Percentiles rank a stretch among this genome's conserved stretches.
Evolutionary conservation across 2,329 filamentous ascomycete species (phyloP).

Genomic region (Pseudocercospora musae): DNA sequence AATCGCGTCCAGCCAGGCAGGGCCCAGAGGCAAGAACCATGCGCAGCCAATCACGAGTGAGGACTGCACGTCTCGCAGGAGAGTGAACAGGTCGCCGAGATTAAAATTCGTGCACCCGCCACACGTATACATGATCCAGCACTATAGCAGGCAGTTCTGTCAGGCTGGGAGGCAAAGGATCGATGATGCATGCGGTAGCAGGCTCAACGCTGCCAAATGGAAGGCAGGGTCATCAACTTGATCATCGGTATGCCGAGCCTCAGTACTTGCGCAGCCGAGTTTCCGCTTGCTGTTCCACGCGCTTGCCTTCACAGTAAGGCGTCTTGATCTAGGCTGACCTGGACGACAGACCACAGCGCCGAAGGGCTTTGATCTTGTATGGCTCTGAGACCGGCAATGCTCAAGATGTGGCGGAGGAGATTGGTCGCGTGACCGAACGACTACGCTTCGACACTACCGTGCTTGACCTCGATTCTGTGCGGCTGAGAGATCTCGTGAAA

Average conservation of each 20-base stretch:
- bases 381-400: conserved; percentile 94
- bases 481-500: conserved; percentile 53
- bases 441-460: conserved; percentile 75
- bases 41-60: not conserved
- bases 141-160: not conserved
- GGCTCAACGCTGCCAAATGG: conserved; percentile 9
- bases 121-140: not conserved
- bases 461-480: conserved; percentile 71
- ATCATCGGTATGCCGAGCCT: conserved; percentile 6
- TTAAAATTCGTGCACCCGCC: not conserved
- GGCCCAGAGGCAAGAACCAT: not conserved
- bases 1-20: not conserved
- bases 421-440: conserved; percentile 70
- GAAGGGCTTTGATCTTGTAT: conserved; percentile 72
- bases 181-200: conserved; percentile 9
- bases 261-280: not conserved
- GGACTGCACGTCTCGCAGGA: not conserved
- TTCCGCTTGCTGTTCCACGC: not conserved
- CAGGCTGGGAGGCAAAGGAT: conserved; percentile 5
- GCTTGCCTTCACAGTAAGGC: not conserved
- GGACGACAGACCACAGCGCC: conserved; percentile 5
- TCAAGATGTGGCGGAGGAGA: conserved; percentile 83
- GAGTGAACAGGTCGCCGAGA: not conserved
- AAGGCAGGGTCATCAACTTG: conserved; percentile 8
- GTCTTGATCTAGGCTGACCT: not conserved